These are phyloP conservation scores for Tuber umbilicatum DNA, from an alignment of 495 filamentous ascomycete species.

Conservation along the genomic window DNA sequence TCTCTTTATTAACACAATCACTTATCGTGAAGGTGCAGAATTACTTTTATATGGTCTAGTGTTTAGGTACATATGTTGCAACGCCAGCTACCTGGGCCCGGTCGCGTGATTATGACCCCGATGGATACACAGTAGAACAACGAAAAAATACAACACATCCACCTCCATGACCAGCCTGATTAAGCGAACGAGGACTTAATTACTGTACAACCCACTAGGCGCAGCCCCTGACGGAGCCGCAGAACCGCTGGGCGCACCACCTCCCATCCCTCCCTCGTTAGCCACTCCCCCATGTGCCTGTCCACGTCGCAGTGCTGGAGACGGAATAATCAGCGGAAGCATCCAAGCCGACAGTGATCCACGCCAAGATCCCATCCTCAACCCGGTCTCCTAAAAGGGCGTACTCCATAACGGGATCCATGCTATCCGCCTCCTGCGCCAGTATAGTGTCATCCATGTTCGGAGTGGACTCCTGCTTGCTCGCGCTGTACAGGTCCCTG, in stretches of 20 bases:
- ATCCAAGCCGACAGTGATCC: slow-evolving; percentile 50
- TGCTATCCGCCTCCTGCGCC: slow-evolving; percentile 46
- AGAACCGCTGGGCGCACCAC: slow-evolving; percentile 9
- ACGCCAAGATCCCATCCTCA: slow-evolving; percentile 50
- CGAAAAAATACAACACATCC: neutral
- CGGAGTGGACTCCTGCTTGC: slow-evolving; percentile 48
- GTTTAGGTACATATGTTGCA: too few relatives aligned
- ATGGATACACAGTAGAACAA: neutral
- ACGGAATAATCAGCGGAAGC: slow-evolving; percentile 40
- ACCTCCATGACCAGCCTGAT: neutral
- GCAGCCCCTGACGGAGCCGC: slow-evolving; percentile 23
- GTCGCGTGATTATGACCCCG: too few relatives aligned
- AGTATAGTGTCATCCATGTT: slow-evolving; percentile 52
- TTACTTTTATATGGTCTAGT: too few relatives aligned
- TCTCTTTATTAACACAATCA: too few relatives aligned
- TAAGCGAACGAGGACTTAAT: neutral
- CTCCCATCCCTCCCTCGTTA: slow-evolving; percentile 23
- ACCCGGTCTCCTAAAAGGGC: slow-evolving; percentile 49
- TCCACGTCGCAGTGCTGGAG: slow-evolving; percentile 34
- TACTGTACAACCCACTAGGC: slow-evolving; percentile 12
- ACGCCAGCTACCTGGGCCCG: too few relatives aligned
- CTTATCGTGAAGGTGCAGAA: too few relatives aligned
- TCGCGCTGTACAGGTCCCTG: slow-evolving; percentile 57
- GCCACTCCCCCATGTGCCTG: slow-evolving; percentile 37
- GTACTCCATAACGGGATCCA: slow-evolving; percentile 56